A percentile compares a stretch with the other conserved stretches of the same genome.
phyloP scores from a whole-genome alignment of 1,284 basidiomycete genomes.

The Marasmius sp. region DNA sequence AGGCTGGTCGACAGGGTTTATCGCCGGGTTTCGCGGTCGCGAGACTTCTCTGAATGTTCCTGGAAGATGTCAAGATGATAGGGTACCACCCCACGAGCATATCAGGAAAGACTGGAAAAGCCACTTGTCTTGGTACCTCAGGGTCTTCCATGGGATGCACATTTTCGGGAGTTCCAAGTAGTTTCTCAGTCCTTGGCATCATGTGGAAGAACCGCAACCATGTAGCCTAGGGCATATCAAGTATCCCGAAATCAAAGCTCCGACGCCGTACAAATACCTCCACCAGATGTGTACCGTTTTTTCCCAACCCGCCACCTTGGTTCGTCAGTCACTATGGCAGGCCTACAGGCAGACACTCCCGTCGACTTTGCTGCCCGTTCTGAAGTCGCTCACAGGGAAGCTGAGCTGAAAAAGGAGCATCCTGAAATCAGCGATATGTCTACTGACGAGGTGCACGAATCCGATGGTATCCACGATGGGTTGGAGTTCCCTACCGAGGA shows the following conservation, averaged over 20 bases:
- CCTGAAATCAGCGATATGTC: not conserved
- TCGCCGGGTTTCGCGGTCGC: too few relatives aligned
- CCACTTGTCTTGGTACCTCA: not conserved
- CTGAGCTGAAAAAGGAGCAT: constrained; percentile 1
- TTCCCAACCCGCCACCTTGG: not conserved
- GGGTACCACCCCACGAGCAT: not conserved
- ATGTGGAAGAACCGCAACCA: not conserved
- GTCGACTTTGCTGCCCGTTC: not conserved
- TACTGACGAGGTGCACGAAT: not conserved
- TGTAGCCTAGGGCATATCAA: not conserved
- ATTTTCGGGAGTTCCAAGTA: not conserved
- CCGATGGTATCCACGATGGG: constrained; percentile 36
- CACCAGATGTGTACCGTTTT: not conserved
- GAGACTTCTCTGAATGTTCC: not conserved
- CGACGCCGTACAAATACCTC: not conserved
- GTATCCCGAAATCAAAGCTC: not conserved
- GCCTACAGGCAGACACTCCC: not conserved
- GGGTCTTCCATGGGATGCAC: not conserved
- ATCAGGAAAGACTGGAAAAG: not conserved
- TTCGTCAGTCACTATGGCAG: not conserved
- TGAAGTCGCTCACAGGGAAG: not conserved
- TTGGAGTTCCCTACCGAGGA: constrained; percentile 54
- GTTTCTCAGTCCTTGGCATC: not conserved
- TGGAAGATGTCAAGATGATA: not conserved
- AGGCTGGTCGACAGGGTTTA: too few relatives aligned